A percentile compares a stretch with the other conserved stretches of the same genome.
Conservation (phyloP, 176 grass and related monocot genomes). For the Phoenix roebelenii region DNA sequence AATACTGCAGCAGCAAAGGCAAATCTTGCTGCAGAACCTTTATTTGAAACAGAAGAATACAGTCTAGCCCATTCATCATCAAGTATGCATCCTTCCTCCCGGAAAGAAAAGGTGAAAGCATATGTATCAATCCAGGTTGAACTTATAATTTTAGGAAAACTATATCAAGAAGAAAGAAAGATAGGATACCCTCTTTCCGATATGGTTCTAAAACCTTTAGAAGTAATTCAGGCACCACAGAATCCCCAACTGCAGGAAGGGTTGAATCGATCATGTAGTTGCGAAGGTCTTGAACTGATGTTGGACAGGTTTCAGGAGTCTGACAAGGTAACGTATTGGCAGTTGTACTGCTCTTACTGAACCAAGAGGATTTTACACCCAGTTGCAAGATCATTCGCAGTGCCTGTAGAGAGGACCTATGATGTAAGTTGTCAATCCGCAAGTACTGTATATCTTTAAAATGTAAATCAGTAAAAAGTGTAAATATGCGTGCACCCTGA, state of each 20-base stretch:
- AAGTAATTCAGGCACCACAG: slow-evolving; percentile 86
- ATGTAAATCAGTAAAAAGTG: too few relatives aligned
- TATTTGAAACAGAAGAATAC: slow-evolving; percentile 65
- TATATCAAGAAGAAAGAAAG: background rate
- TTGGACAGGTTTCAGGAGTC: slow-evolving; percentile 31
- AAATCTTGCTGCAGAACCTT: slow-evolving; percentile 68
- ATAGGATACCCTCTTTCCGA: slow-evolving; percentile 63
- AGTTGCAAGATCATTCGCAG: slow-evolving; percentile 84
- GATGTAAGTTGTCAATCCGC: too few relatives aligned
- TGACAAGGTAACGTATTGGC: slow-evolving; percentile 24
- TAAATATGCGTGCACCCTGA: too few relatives aligned
- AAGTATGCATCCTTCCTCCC: slow-evolving; percentile 71
- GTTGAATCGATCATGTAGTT: slow-evolving; percentile 85
- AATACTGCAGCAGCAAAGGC: slow-evolving; percentile 90
- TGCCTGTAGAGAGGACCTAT: slow-evolving; percentile 34
- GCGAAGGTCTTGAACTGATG: slow-evolving; percentile 59
- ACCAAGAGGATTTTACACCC: slow-evolving; percentile 92
- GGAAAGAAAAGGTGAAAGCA: slow-evolving; percentile 18
- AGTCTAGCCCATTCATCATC: slow-evolving; percentile 78
- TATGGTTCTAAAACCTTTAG: slow-evolving; percentile 95
- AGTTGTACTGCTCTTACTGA: slow-evolving; percentile 35
- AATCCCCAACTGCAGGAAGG: slow-evolving; percentile 75
- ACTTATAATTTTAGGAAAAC: slow-evolving; percentile 2
- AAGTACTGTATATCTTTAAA: too few relatives aligned
- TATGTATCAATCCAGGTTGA: slow-evolving; percentile 10